Evolutionary conservation across 2,329 filamentous ascomycete genomes (phyloP).

Genomic region (Verticillium klebahnii): DNA sequence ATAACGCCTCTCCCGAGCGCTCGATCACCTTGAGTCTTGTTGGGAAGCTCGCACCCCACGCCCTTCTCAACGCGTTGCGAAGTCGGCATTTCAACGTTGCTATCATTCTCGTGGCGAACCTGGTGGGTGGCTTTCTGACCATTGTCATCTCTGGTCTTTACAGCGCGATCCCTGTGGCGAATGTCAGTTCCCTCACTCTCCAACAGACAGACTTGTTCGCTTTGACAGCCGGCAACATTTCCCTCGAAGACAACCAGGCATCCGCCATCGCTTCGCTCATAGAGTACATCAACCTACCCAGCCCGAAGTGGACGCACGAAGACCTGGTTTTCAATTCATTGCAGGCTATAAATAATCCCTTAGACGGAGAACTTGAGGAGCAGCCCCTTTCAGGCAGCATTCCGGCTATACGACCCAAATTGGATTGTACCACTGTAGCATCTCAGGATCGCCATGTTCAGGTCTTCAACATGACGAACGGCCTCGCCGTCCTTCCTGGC

Average conservation of each 20-base stretch:
- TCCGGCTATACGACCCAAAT: slow-evolving; percentile 13
- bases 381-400: slow-evolving; percentile 11
- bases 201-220: slow-evolving; percentile 21
- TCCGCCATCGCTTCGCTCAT: slow-evolving; percentile 20
- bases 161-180: slow-evolving; percentile 17
- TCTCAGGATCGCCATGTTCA: slow-evolving; percentile 3
- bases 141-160: slow-evolving; percentile 23
- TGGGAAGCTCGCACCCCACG: slow-evolving; percentile 16
- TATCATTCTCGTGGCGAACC: slow-evolving; percentile 15
- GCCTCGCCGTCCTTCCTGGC: slow-evolving; percentile 1
- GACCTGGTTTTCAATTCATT: slow-evolving; percentile 20
- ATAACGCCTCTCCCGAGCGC: slow-evolving; percentile 11
- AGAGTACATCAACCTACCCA: slow-evolving; percentile 20
- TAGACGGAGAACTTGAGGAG: slow-evolving; percentile 4
- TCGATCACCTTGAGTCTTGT: slow-evolving; percentile 15
- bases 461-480: not conserved
- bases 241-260: slow-evolving; percentile 16
- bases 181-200: slow-evolving; percentile 16
- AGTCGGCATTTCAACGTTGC: slow-evolving; percentile 16
- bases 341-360: slow-evolving; percentile 5
- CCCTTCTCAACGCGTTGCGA: slow-evolving; percentile 13
- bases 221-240: slow-evolving; percentile 14
- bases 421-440: slow-evolving; percentile 15
- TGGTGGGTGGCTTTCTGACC: slow-evolving; percentile 15
- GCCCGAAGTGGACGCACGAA: slow-evolving; percentile 24